Base-by-base conservation (phyloP, 768 basidiomycete species). In the Filobasidium floriforme region DNA sequence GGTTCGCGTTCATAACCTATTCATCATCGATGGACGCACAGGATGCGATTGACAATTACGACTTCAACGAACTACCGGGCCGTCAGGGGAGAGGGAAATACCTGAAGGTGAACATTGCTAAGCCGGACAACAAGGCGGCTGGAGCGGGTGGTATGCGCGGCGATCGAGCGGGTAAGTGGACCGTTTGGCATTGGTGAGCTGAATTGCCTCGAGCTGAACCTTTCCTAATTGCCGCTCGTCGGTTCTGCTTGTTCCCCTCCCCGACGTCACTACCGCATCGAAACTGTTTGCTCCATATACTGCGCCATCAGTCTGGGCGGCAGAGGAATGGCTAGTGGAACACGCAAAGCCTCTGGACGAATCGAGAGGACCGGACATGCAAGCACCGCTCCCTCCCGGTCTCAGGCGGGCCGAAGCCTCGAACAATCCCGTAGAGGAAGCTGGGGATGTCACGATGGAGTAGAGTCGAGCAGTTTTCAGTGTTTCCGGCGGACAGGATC, bases 1-100 rank as follows among this genome's bases (percentile, higher is more conserved):
- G 93, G 11, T 97, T 92, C 80, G 94, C 88, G 10, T 97, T 97
- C 75, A 85, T 97, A 59, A 92, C 92, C 1, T 98, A 85, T 76
- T 80, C 86, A 12, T 88, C 87, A 7, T 76, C 88, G 10, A 83
- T 84, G 26, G 91, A 94, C 78, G 92, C 94, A 5, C 88, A 90
- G 75, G 93, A 97, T 76, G 94, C 94, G 32, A 94, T 97, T 68
- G 94, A 98, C 82, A 98, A 98, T 80, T 97, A 92, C 90, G 92
- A 98, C 79, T 81, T 93, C 79, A 96, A 94, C 74, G 92, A 93
- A 76, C 65, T 82, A 89, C 66, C 83, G 81, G 60, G 90, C 87
- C 60, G 85, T 84, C 66, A 87, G 88, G 61, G 79, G 89, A 68
- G 89, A 87, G 80, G 91, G 87, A 72, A 66, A 51, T 71, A 75